These are phyloP conservation scores for Neostapfia colusana DNA, from an alignment of 176 grass and related monocot genomes.

Conservation along the genomic window DNA sequence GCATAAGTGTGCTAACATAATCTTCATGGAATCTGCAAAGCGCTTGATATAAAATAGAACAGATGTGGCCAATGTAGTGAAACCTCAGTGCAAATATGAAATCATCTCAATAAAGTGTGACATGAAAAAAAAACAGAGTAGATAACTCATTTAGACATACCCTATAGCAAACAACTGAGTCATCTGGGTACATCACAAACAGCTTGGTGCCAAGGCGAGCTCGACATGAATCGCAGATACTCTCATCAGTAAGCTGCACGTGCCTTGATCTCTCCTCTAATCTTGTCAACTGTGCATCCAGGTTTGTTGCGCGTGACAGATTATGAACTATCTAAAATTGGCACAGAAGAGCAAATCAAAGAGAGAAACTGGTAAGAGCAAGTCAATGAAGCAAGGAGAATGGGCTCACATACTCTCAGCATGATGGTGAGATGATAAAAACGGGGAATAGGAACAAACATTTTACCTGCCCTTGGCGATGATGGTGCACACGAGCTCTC, in stretches of 20 bases:
- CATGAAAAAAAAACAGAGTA: background rate
- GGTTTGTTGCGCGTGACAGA: constrained; percentile 75
- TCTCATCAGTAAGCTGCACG: constrained; percentile 94
- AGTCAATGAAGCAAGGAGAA: constrained; percentile 3
- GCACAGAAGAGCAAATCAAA: constrained; percentile 13
- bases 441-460: background rate
- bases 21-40: background rate
- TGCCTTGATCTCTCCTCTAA: constrained; percentile 95
- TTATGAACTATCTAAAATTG: constrained; percentile 76
- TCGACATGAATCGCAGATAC: constrained; percentile 76
- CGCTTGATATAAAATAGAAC: background rate
- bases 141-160: constrained; percentile 28
- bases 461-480: constrained; percentile 84
- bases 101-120: background rate
- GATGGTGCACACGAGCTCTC: constrained; percentile 90
- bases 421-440: no score
- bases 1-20: background rate
- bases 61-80: background rate
- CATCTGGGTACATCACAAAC: constrained; percentile 95
- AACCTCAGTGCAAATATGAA: background rate
- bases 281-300: constrained; percentile 75
- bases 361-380: background rate
- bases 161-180: constrained; percentile 95
- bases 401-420: background rate
- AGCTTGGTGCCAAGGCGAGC: constrained; percentile 92